A percentile compares a stretch with the other conserved stretches of the same genome.
These are phyloP conservation scores for Tephrocybe sp. DNA, from an alignment of 768 basidiomycete species.

Conservation along the genomic window DNA sequence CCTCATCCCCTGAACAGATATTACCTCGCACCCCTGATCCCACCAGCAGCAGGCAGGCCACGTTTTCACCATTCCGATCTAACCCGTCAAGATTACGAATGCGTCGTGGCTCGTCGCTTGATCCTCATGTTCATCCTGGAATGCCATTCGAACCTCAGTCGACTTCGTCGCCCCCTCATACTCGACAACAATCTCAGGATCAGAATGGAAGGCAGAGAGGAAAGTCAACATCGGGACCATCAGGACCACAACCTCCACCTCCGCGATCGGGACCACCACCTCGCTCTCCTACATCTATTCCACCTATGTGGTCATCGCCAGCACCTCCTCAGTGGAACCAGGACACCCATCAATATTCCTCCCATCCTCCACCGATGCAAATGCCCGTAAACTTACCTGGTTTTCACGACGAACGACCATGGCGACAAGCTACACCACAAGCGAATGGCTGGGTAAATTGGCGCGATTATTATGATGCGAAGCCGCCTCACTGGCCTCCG, in stretches of 20 bases:
- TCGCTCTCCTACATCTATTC: too few species aligned
- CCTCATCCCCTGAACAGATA: background rate
- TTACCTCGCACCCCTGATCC: background rate
- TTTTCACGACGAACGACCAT: background rate
- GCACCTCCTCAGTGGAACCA: background rate
- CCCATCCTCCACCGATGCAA: background rate
- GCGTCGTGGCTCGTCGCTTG: background rate
- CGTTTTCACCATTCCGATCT: background rate
- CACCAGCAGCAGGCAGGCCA: background rate
- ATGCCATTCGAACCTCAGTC: constrained; percentile 7
- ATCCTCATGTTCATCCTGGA: background rate
- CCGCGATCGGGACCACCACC: background rate
- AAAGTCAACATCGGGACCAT: too few species aligned
- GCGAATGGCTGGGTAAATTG: too few species aligned
- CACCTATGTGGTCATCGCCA: background rate
- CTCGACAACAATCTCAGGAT: background rate
- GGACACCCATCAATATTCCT: background rate
- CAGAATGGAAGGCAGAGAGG: background rate
- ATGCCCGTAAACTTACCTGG: background rate
- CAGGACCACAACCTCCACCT: background rate
- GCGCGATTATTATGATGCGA: background rate
- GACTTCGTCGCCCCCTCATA: constrained; percentile 6
- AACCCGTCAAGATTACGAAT: background rate
- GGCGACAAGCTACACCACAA: too few species aligned
- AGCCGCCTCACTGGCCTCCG: background rate